Conservation (phyloP, 306 rosid genomes). For the Psophocarpus tetragonolobus region DNA sequence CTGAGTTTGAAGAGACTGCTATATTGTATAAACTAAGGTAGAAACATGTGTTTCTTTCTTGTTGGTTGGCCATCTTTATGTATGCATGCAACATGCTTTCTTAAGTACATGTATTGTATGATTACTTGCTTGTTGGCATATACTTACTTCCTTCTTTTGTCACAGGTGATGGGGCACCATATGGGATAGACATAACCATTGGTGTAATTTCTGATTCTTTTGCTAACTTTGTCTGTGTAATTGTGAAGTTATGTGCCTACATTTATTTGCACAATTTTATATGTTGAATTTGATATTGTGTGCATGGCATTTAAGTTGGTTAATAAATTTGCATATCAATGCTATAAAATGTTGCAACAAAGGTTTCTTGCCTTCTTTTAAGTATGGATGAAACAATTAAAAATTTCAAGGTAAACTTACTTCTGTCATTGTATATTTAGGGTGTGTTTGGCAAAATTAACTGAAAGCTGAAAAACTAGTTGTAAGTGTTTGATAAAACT, state of each 20-base stretch:
- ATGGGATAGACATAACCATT: constrained; percentile 87
- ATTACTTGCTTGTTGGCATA: neutral
- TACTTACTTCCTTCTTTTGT: constrained; percentile 1
- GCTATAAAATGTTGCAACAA: constrained; percentile 98
- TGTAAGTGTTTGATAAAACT: too few species aligned
- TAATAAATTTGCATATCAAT: constrained; percentile 65
- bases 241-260: constrained; percentile 70
- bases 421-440: too few species aligned
- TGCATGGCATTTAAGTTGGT: constrained; percentile 2
- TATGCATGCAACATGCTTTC: constrained; percentile 3
- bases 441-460: too few species aligned
- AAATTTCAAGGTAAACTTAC: constrained; percentile 98
- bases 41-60: constrained; percentile 88
- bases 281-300: constrained; percentile 13
- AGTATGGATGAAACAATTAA: constrained; percentile 96
- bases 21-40: constrained; percentile 93
- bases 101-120: constrained; percentile 2
- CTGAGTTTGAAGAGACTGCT: constrained; percentile 98
- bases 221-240: constrained; percentile 92
- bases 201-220: constrained; percentile 94
- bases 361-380: constrained; percentile 91
- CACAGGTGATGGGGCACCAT: constrained; percentile 88
- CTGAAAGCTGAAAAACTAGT: too few species aligned
- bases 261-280: neutral
- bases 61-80: constrained; percentile 41